Conservation (phyloP, 192 early-diverging fungal genomes). For the Entrophospora sp. region DNA sequence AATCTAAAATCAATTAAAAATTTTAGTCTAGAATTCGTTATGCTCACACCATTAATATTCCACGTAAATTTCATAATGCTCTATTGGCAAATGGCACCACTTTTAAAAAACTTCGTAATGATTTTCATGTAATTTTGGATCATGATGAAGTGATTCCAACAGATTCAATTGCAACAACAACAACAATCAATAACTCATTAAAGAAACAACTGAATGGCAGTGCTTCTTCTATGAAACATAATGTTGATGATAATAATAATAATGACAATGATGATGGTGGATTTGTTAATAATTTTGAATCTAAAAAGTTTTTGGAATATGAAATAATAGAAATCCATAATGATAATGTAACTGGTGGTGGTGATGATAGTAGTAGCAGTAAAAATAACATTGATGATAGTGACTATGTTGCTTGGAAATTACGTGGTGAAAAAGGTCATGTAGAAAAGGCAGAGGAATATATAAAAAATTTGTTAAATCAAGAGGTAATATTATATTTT, state of each 20-base stretch:
- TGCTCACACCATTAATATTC: constrained; percentile 44
- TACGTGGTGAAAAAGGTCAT: constrained; percentile 44
- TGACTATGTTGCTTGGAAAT: constrained; percentile 42
- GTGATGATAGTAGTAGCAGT: too few species aligned
- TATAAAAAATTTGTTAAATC: constrained; percentile 20
- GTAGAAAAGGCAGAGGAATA: constrained; percentile 34
- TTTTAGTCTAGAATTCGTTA: constrained; percentile 33
- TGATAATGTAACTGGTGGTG: constrained; percentile 12
- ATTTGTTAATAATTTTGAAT: constrained; percentile 10
- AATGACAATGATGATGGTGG: constrained; percentile 40
- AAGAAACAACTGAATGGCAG: constrained; percentile 17
- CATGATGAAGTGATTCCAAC: constrained; percentile 21
- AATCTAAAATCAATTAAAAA: constrained; percentile 38
- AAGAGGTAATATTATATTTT: too few species aligned
- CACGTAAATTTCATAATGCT: constrained; percentile 40
- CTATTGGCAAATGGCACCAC: constrained; percentile 41
- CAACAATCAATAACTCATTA: too few species aligned
- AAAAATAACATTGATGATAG: too few species aligned
- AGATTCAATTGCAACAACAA: too few species aligned
- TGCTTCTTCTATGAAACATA: not conserved
- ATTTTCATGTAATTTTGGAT: constrained; percentile 53
- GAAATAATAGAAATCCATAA: constrained; percentile 26
- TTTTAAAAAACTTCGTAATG: constrained; percentile 50
- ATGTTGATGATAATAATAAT: constrained; percentile 14
- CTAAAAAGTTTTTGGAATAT: constrained; percentile 22